phyloP scores from a whole-genome alignment of 108 stramenopile species.

The Fragilariopsis cylindrus region DNA sequence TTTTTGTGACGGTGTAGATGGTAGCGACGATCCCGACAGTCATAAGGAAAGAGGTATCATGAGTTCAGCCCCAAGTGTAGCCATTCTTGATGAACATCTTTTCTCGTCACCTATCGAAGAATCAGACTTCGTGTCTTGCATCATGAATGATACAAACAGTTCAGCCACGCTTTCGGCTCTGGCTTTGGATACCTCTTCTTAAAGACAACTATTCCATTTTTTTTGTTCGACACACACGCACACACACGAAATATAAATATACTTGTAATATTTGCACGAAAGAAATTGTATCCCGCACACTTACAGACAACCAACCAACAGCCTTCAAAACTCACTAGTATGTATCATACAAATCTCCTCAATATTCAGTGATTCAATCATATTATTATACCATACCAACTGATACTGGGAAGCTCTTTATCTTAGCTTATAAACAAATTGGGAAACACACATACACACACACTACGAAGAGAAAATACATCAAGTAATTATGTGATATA shows the following conservation, averaged over 20 bases:
- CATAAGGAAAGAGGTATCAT: slow-evolving; percentile 13
- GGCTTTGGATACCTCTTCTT: not conserved
- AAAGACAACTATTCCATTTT: not conserved
- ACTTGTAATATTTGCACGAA: not conserved
- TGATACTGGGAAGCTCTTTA: too few relatives aligned
- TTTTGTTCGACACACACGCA: not conserved
- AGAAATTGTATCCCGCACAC: too few relatives aligned
- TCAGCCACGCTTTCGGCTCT: slow-evolving; percentile 2
- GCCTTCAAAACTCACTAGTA: too few relatives aligned
- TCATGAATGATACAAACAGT: slow-evolving; percentile 48
- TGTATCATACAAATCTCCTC: too few relatives aligned
- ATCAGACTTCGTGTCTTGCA: slow-evolving; percentile 82
- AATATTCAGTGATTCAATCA: too few relatives aligned
- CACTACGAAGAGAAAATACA: too few relatives aligned
- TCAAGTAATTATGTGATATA: too few relatives aligned
- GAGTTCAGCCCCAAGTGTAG: slow-evolving; percentile 13
- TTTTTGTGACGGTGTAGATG: slow-evolving; percentile 41
- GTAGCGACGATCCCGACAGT: slow-evolving; percentile 16
- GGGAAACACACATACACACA: too few relatives aligned
- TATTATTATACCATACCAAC: too few relatives aligned
- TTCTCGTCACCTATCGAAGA: slow-evolving; percentile 70
- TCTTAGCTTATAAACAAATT: too few relatives aligned
- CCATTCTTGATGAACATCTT: slow-evolving; percentile 46
- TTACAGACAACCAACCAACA: too few relatives aligned
- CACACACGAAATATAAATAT: not conserved